Evolutionary conservation across 495 filamentous ascomycete species (phyloP), one percentile per base, ranked within the genome.

Genomic region (Tuber borchii): DNA sequence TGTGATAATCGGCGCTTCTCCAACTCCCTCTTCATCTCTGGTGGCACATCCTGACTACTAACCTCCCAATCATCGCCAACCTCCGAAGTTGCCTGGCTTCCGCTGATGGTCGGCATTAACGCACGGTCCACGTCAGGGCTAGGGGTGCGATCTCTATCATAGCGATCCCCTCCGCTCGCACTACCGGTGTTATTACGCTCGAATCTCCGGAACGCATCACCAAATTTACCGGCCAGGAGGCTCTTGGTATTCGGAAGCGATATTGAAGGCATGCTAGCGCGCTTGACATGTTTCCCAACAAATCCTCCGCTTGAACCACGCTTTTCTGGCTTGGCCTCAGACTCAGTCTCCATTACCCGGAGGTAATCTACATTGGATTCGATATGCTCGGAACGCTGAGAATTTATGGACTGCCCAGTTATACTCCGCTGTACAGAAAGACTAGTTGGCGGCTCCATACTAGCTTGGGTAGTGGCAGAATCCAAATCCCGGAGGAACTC

Each of bases 181-280:
- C 83, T 78, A 26, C 87, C 87, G 45, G 84, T 81, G 72, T 85
- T 85, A 77, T 88, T 89, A 37, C 88, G 88, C 82, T 99, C 95
- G 80, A 99, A 99, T 8, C 92, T 89, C 77, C 94, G 91, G 86
- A 99, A 98, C 6, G 96, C 95, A 73, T 97, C 96, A 2, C 96
- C 94, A 84, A 99, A 97, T 83, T 92, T 93, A 12, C 94, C 93
- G 40, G 91, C 91, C 39, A 99, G 87, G 56, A 97, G 88, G n/a
- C 88, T 92, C 84, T 97, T 97, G 2, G 89, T 88, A 40, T 78
- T 43, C 0, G 82, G 79, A 20, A 91, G 85, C 6, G 92, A 90
- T 43, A 95, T 86, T 1, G 90, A 93, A 20, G 91, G 90, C 73
- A 99, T 86, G 83, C 93, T 97, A 34, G 91, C 87, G 46, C 93